Evolutionary conservation across 495 filamentous ascomycete genomes (phyloP).

Genomic region (Penicillium herquei): DNA sequence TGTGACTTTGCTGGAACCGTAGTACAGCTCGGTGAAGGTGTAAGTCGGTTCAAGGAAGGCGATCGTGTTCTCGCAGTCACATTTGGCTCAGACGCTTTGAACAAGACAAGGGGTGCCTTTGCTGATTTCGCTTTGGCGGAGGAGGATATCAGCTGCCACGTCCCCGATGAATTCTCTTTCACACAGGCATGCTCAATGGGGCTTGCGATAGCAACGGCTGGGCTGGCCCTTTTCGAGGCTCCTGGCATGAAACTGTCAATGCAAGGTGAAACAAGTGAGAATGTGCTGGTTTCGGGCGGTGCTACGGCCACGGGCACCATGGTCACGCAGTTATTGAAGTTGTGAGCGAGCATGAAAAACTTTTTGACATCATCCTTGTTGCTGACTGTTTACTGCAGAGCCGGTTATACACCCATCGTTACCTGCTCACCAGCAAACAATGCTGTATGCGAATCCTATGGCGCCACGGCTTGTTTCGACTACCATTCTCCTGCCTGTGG

Average conservation of each 20-base stretch:
- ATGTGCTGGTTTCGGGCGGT: slow-evolving; percentile 29
- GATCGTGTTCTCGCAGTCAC: not conserved
- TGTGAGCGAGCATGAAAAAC: slow-evolving; percentile 12
- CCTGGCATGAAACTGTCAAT: not conserved
- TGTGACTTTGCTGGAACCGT: not conserved
- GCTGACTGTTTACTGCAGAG: too few species aligned
- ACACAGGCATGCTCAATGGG: too few species aligned
- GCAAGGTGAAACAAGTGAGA: not conserved
- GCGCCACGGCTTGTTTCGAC: not conserved
- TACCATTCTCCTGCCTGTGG: not conserved
- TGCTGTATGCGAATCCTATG: not conserved
- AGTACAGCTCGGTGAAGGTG: not conserved
- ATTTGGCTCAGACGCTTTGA: slow-evolving; percentile 9
- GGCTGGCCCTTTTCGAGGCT: too few species aligned
- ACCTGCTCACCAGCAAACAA: not conserved
- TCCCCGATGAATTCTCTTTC: too few species aligned
- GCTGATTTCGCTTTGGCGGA: too few species aligned
- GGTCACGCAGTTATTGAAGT: slow-evolving; percentile 25
- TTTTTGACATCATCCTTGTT: too few species aligned
- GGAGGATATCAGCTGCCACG: too few species aligned
- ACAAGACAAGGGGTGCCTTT: too few species aligned
- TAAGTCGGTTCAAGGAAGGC: slow-evolving; percentile 12
- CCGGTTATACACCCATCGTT: not conserved
- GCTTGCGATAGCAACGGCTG: too few species aligned
- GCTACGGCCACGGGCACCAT: slow-evolving; percentile 24